A percentile compares a stretch with the other conserved stretches of the same genome.
Evolutionary conservation across 805 yeast species (phyloP).

Genomic region (Wickerhamiella cacticola): DNA sequence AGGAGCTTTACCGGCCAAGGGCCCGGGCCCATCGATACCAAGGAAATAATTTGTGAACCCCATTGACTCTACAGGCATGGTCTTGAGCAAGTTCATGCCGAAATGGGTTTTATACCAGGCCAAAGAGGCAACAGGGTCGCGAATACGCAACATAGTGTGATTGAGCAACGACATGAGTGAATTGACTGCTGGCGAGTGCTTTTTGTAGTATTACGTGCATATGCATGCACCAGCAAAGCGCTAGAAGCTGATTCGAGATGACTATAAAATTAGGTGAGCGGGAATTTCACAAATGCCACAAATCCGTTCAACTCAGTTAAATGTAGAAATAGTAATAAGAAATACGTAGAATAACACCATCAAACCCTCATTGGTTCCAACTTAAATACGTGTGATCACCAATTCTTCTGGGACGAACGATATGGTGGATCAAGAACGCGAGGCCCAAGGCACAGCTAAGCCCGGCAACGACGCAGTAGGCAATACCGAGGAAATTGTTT

Average conservation of each 20-base stretch:
- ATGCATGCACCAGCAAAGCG: not conserved
- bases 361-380: conserved; percentile 33
- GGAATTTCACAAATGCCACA: too few species aligned
- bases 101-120: conserved; percentile 63
- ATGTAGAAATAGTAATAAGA: not conserved
- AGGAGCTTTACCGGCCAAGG: conserved; percentile 30
- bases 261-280: too few species aligned
- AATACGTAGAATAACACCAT: too few species aligned
- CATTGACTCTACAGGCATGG: conserved; percentile 41
- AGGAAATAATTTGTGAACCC: conserved; percentile 60
- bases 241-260: too few species aligned
- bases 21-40: conserved; percentile 39
- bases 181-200: not conserved
- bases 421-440: conserved; percentile 65
- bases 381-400: conserved; percentile 67
- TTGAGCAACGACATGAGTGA: conserved; percentile 17
- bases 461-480: conserved; percentile 76
- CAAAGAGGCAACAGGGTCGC: conserved; percentile 63
- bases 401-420: conserved; percentile 70
- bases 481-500: conserved; percentile 70
- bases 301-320: too few species aligned
- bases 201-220: conserved; percentile 5
- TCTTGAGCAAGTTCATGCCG: conserved; percentile 53
- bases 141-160: conserved; percentile 52
- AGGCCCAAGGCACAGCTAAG: conserved; percentile 59